Percentiles rank a stretch among this genome's conserved stretches.
These are phyloP conservation scores for Senna tora DNA, from an alignment of 306 rosid genomes.

Conservation along the genomic window DNA sequence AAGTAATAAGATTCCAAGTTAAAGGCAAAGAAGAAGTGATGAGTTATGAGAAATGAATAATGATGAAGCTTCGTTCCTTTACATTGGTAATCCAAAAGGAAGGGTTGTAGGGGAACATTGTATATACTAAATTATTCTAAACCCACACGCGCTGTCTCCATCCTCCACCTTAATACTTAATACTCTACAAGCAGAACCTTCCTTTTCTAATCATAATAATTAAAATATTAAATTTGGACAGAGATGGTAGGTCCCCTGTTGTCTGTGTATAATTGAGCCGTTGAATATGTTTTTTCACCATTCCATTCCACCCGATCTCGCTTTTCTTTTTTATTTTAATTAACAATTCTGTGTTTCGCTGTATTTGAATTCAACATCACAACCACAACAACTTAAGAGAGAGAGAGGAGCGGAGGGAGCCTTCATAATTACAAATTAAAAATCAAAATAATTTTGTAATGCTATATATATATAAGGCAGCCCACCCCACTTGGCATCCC, in stretches of 20 bases:
- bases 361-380: slow-evolving; percentile 24
- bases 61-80: not conserved
- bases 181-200: not conserved
- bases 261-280: too few relatives aligned
- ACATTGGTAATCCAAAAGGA: slow-evolving; percentile 3
- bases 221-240: slow-evolving; percentile 33
- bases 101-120: slow-evolving; percentile 11
- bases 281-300: too few relatives aligned
- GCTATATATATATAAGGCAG: too few relatives aligned
- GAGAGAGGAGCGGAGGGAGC: too few relatives aligned
- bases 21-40: not conserved
- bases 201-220: not conserved
- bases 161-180: too few relatives aligned
- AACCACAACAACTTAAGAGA: too few relatives aligned
- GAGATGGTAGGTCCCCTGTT: slow-evolving; percentile 38
- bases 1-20: not conserved
- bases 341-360: slow-evolving; percentile 20
- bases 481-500: slow-evolving; percentile 1
- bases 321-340: not conserved
- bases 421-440: too few relatives aligned
- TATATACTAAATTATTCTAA: too few relatives aligned
- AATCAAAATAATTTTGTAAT: too few relatives aligned
- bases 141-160: not conserved
- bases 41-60: too few relatives aligned
- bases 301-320: too few relatives aligned